Percentiles rank a stretch among this genome's conserved stretches.
Conservation (phyloP, 2,329 filamentous ascomycete genomes). For the Curvularia sp. region DNA sequence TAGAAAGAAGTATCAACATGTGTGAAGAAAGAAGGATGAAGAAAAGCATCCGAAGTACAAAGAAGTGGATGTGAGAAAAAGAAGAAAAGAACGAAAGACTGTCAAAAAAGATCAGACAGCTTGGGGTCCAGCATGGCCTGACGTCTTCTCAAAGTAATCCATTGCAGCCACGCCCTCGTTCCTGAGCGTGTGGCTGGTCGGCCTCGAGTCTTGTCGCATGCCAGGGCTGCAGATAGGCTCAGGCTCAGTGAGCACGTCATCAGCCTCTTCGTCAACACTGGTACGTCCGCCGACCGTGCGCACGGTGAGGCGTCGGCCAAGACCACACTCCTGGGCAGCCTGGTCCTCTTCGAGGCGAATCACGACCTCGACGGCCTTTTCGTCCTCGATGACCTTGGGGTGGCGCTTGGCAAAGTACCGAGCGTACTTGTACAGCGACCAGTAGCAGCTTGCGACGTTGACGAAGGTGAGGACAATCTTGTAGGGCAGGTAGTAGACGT, state of each 20-base stretch:
- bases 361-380: conserved; percentile 49
- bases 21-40: neutral
- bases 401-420: conserved; percentile 58
- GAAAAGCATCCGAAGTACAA: neutral
- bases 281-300: conserved; percentile 20
- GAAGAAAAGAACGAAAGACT: neutral
- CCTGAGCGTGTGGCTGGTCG: conserved; percentile 3
- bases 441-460: conserved; percentile 52
- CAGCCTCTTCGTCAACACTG: conserved; percentile 3
- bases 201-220: neutral
- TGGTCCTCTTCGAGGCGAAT: conserved; percentile 35
- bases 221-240: conserved; percentile 2
- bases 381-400: conserved; percentile 59
- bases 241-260: conserved; percentile 2
- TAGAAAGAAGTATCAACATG: neutral
- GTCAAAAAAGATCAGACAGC: conserved; percentile 1
- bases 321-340: conserved; percentile 15
- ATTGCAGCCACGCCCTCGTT: conserved; percentile 9
- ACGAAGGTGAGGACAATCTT: conserved; percentile 56
- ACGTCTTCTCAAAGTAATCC: conserved; percentile 8
- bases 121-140: neutral
- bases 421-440: conserved; percentile 56
- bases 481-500: conserved; percentile 55
- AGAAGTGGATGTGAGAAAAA: neutral
- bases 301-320: conserved; percentile 35